phyloP scores from a whole-genome alignment of 2,329 filamentous ascomycete genomes.

The Mycogone perniciosa region DNA sequence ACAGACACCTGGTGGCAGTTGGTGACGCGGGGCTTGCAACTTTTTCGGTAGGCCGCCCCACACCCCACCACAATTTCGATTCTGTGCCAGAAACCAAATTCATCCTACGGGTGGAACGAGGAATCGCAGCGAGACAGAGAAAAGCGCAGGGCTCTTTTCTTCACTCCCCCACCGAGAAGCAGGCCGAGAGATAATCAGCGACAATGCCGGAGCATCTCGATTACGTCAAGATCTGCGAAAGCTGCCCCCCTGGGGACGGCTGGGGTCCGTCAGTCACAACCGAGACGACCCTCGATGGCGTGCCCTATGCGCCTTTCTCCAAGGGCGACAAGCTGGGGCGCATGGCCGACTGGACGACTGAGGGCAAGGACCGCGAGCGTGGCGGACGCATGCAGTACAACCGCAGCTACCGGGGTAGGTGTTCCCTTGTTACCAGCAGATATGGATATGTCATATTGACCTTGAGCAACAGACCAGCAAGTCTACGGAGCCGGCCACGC shows the following conservation, averaged over 20 bases:
- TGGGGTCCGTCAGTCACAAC: slow-evolving; percentile 82
- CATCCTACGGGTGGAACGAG: slow-evolving; percentile 10
- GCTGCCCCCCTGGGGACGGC: slow-evolving; percentile 66
- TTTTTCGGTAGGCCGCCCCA: slow-evolving; percentile 24
- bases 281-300: slow-evolving; percentile 87
- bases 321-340: slow-evolving; percentile 98
- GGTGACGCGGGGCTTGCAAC: slow-evolving; percentile 11
- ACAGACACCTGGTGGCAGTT: slow-evolving; percentile 1
- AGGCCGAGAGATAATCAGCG: slow-evolving; percentile 7
- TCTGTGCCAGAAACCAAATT: slow-evolving; percentile 28
- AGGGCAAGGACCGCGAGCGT: slow-evolving; percentile 77
- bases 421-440: background rate
- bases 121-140: slow-evolving; percentile 6
- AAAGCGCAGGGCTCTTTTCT: slow-evolving; percentile 1
- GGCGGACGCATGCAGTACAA: slow-evolving; percentile 85
- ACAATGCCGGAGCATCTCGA: slow-evolving; percentile 50
- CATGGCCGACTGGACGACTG: slow-evolving; percentile 97
- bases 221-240: slow-evolving; percentile 59
- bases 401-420: slow-evolving; percentile 81
- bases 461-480: slow-evolving; percentile 66
- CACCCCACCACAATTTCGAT: slow-evolving; percentile 40
- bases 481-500: slow-evolving; percentile 88
- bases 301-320: slow-evolving; percentile 95
- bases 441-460: background rate
- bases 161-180: background rate